Percentiles rank a stretch among this genome's conserved stretches.
Conservation (phyloP, 768 basidiomycete species). For the Mycena vulgaris region DNA sequence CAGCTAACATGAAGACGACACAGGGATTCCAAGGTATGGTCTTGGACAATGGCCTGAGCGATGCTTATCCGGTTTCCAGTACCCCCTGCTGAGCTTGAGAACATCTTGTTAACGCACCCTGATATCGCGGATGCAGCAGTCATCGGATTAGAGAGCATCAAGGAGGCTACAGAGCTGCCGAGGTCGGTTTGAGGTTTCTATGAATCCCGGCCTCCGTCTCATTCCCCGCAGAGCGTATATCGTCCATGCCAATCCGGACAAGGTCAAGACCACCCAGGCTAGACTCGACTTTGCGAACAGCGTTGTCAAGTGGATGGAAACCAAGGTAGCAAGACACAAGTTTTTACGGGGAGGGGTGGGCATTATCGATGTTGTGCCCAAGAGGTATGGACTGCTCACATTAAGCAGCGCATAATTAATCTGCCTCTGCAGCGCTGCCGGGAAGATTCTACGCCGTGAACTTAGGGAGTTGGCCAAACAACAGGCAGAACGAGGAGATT, state of each 20-base stretch:
- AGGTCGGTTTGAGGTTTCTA: constrained; percentile 59
- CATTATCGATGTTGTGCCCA: constrained; percentile 75
- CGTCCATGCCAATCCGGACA: constrained; percentile 63
- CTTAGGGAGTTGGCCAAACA: constrained; percentile 77
- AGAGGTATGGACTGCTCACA: constrained; percentile 61
- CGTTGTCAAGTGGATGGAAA: constrained; percentile 77
- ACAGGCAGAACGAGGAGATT: constrained; percentile 62
- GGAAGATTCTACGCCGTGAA: constrained; percentile 89
- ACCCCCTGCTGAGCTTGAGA: constrained; percentile 90
- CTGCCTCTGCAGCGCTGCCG: constrained; percentile 73
- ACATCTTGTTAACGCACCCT: constrained; percentile 80
- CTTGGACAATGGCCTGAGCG: background rate
- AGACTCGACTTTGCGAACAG: constrained; percentile 61
- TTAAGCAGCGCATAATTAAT: background rate
- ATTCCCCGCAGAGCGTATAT: constrained; percentile 69
- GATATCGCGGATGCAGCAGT: constrained; percentile 87
- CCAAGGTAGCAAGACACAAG: constrained; percentile 84
- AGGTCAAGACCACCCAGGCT: constrained; percentile 52
- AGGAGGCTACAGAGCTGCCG: constrained; percentile 87
- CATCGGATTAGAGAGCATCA: constrained; percentile 77
- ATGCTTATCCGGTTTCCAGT: constrained; percentile 59
- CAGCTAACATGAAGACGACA: background rate
- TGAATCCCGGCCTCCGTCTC: background rate
- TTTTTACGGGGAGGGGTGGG: constrained; percentile 83
- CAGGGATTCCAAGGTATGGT: constrained; percentile 83